Base-by-base conservation (phyloP, 2,329 filamentous ascomycete genomes). In the Aspergillus calidoustus region DNA sequence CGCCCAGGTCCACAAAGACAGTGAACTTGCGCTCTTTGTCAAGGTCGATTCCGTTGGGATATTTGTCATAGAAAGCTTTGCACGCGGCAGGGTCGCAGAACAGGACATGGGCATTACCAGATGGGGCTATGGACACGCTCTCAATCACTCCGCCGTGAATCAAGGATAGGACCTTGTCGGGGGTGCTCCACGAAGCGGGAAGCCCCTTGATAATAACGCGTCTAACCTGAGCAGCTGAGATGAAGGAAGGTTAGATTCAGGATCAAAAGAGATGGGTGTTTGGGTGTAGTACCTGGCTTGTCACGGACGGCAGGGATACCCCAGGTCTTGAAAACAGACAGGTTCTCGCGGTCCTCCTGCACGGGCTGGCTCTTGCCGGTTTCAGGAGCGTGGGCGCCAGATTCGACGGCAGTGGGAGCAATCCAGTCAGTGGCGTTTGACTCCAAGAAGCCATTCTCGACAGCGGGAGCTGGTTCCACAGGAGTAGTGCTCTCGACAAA, bases 131-230 rank as follows among this genome's bases (percentile, higher is more conserved):
- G 50, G 63, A 68, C 41, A 79, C 69, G 25, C 62, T 63, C 61
- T 80, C 79, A 19, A 81, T 64, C 11, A 68, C 60, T 9, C 78
- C 79, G 15, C 77, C 78, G 48, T 77, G 73, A 8, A 80, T 66
- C 7, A 80, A 64, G 2, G 73, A 74, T 17, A 79, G 65, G 11
- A 80, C 66, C 49, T 77, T 73, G 31, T 69, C 68, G 7, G 72
- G 65, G 7, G 62, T 70, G 15, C 68, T 65, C 59, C 73, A 73
- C 44, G 62, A 63, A 3, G 66, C 55, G 1, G 79, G 79, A n/a
- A 81, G 69, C n/a, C 70, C 67, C 19, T 67, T 72, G 53, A 81
- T 69, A 9, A 78, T 64, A 25, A 79, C 65, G 3, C 70, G 74
- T 31, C 77, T 70, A 52, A 68, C 64, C 34, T 66, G 66, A 48